phyloP scores from a whole-genome alignment of 2,329 filamentous ascomycete species.

The Hymenoscyphus salicellus region DNA sequence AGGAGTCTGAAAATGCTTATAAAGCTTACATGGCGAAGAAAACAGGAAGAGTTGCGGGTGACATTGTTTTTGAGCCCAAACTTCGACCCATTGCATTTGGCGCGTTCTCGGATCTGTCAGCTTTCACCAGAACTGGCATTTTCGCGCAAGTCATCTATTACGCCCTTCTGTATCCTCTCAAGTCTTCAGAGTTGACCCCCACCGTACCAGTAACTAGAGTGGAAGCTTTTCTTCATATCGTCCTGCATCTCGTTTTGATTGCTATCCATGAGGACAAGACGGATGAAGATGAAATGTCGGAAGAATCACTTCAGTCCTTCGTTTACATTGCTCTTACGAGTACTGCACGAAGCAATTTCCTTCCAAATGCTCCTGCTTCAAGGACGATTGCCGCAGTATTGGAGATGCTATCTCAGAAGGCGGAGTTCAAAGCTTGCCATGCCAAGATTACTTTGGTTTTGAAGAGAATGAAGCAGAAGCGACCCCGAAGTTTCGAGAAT shows the following conservation, averaged over 20 bases:
- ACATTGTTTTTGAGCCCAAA: constrained; percentile 89
- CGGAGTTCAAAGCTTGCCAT: constrained; percentile 77
- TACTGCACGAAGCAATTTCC: constrained; percentile 59
- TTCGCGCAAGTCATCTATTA: constrained; percentile 92
- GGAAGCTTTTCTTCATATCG: constrained; percentile 87
- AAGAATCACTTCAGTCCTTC: constrained; percentile 61
- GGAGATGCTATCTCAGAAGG: constrained; percentile 60
- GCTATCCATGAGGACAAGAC: constrained; percentile 79
- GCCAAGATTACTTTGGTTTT: constrained; percentile 82
- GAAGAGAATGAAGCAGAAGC: constrained; percentile 79
- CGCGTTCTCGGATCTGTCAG: constrained; percentile 71
- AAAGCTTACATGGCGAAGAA: constrained; percentile 83
- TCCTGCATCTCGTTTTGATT: constrained; percentile 81
- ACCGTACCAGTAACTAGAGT: constrained; percentile 76
- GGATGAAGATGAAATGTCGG: constrained; percentile 49
- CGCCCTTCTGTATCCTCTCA: constrained; percentile 75
- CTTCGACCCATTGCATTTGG: constrained; percentile 73
- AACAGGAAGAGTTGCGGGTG: constrained; percentile 73
- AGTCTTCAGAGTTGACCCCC: constrained; percentile 65
- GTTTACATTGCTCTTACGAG: constrained; percentile 67
- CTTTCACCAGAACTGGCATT: constrained; percentile 77
- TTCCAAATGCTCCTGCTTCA: constrained; percentile 52
- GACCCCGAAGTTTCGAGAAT: constrained; percentile 67
- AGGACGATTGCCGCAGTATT: constrained; percentile 65
- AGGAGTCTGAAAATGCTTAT: constrained; percentile 89